phyloP scores from a whole-genome alignment of 305 asterid genomes.

The Fraxinus sp. region DNA sequence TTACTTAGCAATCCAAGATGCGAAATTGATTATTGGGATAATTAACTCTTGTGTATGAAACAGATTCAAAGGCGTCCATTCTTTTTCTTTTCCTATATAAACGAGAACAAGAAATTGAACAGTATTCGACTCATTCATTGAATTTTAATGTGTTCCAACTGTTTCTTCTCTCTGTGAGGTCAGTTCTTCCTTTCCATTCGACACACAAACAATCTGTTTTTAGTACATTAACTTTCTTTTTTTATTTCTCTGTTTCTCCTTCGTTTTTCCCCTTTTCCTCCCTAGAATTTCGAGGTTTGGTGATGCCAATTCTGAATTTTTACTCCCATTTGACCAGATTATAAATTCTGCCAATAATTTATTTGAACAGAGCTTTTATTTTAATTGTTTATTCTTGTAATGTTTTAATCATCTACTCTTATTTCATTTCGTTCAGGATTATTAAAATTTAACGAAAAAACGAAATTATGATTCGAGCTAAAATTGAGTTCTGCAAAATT shows the following conservation, averaged over 20 bases:
- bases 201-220: background rate
- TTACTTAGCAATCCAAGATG: too few species aligned
- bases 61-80: background rate
- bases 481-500: background rate
- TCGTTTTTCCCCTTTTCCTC: background rate
- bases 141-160: background rate
- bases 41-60: background rate
- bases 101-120: background rate
- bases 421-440: background rate
- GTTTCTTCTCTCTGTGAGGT: background rate
- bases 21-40: background rate
- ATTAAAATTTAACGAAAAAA: background rate
- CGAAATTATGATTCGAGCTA: background rate
- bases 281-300: background rate
- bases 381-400: background rate
- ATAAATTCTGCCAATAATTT: background rate
- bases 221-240: background rate
- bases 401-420: background rate
- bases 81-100: background rate
- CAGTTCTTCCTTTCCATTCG: background rate
- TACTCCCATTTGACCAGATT: background rate
- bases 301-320: background rate
- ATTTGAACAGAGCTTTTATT: background rate
- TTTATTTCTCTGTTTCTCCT: background rate
- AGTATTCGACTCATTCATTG: background rate